These are phyloP conservation scores for Kuraishia hungarica DNA, from an alignment of 805 yeast genomes.

Conservation along the genomic window DNA sequence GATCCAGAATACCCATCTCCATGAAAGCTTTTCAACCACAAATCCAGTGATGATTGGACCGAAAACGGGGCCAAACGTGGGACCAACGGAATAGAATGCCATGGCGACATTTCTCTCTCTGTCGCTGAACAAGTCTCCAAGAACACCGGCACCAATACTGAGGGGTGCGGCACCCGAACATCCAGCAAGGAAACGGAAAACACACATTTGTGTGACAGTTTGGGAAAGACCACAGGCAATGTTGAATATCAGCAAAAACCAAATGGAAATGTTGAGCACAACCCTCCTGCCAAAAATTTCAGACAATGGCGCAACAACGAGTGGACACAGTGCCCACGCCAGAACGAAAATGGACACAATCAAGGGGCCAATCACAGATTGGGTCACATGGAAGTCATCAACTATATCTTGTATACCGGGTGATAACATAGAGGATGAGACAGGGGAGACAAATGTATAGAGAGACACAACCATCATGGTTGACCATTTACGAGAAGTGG, in stretches of 20 bases:
- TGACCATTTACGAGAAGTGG: slow-evolving; percentile 27
- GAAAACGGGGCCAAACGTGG: slow-evolving; percentile 50
- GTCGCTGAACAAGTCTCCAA: slow-evolving; percentile 52
- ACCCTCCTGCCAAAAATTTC: slow-evolving; percentile 57
- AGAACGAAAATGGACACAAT: slow-evolving; percentile 59
- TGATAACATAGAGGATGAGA: slow-evolving; percentile 53
- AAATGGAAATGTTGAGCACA: slow-evolving; percentile 44
- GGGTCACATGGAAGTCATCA: slow-evolving; percentile 31
- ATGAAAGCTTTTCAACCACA: slow-evolving; percentile 36
- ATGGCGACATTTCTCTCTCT: slow-evolving; percentile 44
- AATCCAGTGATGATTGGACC: slow-evolving; percentile 55
- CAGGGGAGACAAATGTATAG: slow-evolving; percentile 52
- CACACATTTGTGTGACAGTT: slow-evolving; percentile 45
- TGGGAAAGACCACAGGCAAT: slow-evolving; percentile 56
- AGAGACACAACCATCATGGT: slow-evolving; percentile 39
- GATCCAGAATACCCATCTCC: slow-evolving; percentile 63
- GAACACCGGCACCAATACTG: slow-evolving; percentile 61
- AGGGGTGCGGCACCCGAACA: slow-evolving; percentile 61
- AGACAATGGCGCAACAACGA: slow-evolving; percentile 58
- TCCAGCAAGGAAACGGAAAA: slow-evolving; percentile 57
- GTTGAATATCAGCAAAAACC: slow-evolving; percentile 39
- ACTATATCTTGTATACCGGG: slow-evolving; percentile 49
- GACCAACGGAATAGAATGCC: slow-evolving; percentile 58
- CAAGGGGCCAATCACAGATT: slow-evolving; percentile 35
- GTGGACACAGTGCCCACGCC: slow-evolving; percentile 63